Conservation (phyloP, 352 stramenopile genomes). For the Phytophthora hibernalis region DNA sequence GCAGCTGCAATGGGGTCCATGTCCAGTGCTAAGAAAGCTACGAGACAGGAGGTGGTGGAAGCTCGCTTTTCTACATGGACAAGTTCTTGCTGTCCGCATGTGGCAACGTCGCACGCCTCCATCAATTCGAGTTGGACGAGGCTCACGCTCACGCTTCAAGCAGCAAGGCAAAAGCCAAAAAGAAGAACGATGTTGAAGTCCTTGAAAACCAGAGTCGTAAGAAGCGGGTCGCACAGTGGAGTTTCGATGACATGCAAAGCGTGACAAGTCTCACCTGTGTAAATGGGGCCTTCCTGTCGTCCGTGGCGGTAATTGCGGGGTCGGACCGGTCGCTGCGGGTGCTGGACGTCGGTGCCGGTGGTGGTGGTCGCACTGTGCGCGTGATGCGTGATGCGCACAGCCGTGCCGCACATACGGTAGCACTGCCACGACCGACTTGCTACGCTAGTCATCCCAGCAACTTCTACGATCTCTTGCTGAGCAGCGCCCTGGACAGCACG, state of each 20-base stretch:
- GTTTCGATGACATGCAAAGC: conserved; percentile 68
- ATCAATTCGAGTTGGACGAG: conserved; percentile 82
- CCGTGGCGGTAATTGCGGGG: conserved; percentile 70
- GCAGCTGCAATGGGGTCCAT: conserved; percentile 36
- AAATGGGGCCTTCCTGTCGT: conserved; percentile 85
- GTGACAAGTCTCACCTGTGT: conserved; percentile 77
- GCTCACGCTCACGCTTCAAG: conserved; percentile 46
- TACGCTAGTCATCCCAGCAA: conserved; percentile 75
- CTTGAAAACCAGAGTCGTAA: conserved; percentile 73
- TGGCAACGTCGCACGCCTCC: conserved; percentile 67
- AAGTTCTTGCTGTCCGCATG: conserved; percentile 83
- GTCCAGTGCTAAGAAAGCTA: conserved; percentile 56
- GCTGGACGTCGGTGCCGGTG: conserved; percentile 70
- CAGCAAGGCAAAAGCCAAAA: conserved; percentile 29
- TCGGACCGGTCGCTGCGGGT: conserved; percentile 82
- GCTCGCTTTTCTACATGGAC: conserved; percentile 91
- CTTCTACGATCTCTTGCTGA: conserved; percentile 88
- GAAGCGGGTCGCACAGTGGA: conserved; percentile 69
- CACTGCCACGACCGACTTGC: conserved; percentile 68
- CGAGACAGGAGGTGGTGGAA: conserved; percentile 67
- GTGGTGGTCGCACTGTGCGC: conserved; percentile 49
- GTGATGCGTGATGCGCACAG: conserved; percentile 71
- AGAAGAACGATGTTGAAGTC: conserved; percentile 44
- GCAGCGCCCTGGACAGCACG: conserved; percentile 70
- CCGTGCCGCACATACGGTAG: conserved; percentile 70